Base-by-base conservation (phyloP, 768 basidiomycete genomes). In the Calocybe indica region DNA sequence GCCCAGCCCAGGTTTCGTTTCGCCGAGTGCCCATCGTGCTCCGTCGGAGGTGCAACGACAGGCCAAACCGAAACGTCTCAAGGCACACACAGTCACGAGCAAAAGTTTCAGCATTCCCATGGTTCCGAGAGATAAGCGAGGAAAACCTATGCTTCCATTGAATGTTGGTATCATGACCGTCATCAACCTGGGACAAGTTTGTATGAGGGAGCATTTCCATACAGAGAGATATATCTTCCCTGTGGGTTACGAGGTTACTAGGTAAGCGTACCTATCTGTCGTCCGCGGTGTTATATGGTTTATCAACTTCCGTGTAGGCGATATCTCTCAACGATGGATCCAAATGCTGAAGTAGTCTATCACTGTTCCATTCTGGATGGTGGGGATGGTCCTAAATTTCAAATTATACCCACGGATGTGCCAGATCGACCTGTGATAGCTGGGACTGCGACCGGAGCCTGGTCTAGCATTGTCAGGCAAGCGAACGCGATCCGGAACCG, bases 121-220 rank as follows among this genome's bases (percentile, higher is more conserved):
- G 54, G 84, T 92, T 2, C 86, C 87, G 2, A 75, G 89, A 6
- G 86, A 90, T 56, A 83, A 79, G 60, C 71, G 71, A 37, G 80
- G 80, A 3, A 77, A 77, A 39, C 88, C 88, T 0, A 74, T 85
- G 64, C 65, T 92, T 5, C 90, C 90, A 0, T 66, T 92, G 31
- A 86, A 82, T 56, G 87, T 91, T 12, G 90, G 90, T 31, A 91
- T 92, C 60, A 90, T 92, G 86, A 88, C 85, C 1, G 82, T 92
- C 22, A 72, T 83, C 48, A 79, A 59, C 50, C 70, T 92, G 0
- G 90, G 90, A 2, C 78, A 80, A 44, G 80, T 91, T 6, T 88
- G 85, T 58, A 80, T 83, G 81, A 74, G 85, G 30, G 87, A 90
- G 53, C 85, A 90, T 60, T 92, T 90, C 58, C 86, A 89, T 60